Evolutionary conservation across 257 asterid species (phyloP), one percentile per base, ranked within the genome.

Genomic region (Ehretia macrophylla): DNA sequence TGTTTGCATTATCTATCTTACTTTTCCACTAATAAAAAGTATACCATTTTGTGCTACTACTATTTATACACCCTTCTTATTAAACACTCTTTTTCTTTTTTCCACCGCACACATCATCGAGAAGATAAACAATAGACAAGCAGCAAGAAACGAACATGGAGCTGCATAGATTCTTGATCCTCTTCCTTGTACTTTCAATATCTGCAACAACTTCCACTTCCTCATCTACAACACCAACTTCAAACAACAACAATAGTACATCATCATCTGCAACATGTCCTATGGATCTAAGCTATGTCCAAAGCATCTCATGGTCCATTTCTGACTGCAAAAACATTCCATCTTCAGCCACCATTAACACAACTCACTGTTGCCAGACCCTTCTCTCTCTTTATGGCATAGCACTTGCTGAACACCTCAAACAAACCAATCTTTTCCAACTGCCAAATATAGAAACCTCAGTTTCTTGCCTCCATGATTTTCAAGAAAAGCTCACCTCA

Each of bases 371-470:
- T 56, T 85, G 95, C 59, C 95, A 85, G 55, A 83, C 95, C 70
- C 83, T 91, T 8, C 68, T 85, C 68, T 80, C 94, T 45, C 88
- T 87, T 56, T 76, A 44, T 51, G 98, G 92, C 8, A 65, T 88
- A 58, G 85, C 83, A 14, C 55, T 85, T 57, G 75, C 98, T 0
- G 70, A 75, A 61, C 62, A 77, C 56, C 85, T 91, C 14, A 81
- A 85, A 68, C 56, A 70, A 11, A 76, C 96, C 14, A 71, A 83
- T 47, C 60, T 55, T 17, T 91, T 91, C 71, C 78, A 71, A 0
- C 70, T 88, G 13, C 85, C 86, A 32, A 62, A 85, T 76, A 51
- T 87, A 53, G 73, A 80, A n/a, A 79, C 95, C 60, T 85, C 98
- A 0, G 13, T 79, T 71, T 83, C 98, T 46, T 91, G 98, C 76